phyloP scores from a whole-genome alignment of 495 filamentous ascomycete genomes.

The Filosporella fistucella region DNA sequence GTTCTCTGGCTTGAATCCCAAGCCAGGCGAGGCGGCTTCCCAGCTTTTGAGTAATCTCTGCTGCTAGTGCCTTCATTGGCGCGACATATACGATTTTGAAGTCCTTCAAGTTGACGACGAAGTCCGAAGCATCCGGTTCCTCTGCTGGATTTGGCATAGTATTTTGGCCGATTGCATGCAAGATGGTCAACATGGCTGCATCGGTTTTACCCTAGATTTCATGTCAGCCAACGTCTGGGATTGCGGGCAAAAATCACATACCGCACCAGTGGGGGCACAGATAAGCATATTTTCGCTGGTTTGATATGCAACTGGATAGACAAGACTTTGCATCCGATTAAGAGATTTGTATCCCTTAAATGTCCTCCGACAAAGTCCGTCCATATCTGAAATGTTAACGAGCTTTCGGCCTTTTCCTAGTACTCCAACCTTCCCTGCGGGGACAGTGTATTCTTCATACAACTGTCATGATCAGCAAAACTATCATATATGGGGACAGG shows the following conservation, averaged over 20 bases:
- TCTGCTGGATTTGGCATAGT: slow-evolving; percentile 72
- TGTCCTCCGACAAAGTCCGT: slow-evolving; percentile 83
- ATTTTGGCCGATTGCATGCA: slow-evolving; percentile 86
- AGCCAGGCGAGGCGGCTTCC: slow-evolving; percentile 93
- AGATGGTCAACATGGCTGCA: slow-evolving; percentile 91
- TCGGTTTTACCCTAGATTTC: slow-evolving; percentile 99
- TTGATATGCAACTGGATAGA: slow-evolving; percentile 93
- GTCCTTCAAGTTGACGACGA: slow-evolving; percentile 71
- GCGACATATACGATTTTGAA: slow-evolving; percentile 99
- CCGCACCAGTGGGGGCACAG: slow-evolving; percentile 94
- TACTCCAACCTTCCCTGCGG: slow-evolving; percentile 74
- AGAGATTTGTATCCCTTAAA: slow-evolving; percentile 91
- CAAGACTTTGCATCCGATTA: slow-evolving; percentile 96
- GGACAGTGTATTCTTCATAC: slow-evolving; percentile 86
- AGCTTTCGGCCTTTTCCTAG: slow-evolving; percentile 67
- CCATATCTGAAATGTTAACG: slow-evolving; percentile 73
- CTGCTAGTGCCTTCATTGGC: slow-evolving; percentile 95
- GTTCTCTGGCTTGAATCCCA: slow-evolving; percentile 80
- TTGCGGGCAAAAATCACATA: too few species aligned
- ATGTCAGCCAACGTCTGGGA: too few species aligned
- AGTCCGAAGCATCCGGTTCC: slow-evolving; percentile 67
- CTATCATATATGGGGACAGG: too few species aligned
- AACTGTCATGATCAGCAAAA: too few species aligned
- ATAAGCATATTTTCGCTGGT: slow-evolving; percentile 98
- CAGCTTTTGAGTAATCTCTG: slow-evolving; percentile 93